Base-by-base conservation (phyloP, 202 grass and related monocot species). In the Miscanthus sacchariflorus region DNA sequence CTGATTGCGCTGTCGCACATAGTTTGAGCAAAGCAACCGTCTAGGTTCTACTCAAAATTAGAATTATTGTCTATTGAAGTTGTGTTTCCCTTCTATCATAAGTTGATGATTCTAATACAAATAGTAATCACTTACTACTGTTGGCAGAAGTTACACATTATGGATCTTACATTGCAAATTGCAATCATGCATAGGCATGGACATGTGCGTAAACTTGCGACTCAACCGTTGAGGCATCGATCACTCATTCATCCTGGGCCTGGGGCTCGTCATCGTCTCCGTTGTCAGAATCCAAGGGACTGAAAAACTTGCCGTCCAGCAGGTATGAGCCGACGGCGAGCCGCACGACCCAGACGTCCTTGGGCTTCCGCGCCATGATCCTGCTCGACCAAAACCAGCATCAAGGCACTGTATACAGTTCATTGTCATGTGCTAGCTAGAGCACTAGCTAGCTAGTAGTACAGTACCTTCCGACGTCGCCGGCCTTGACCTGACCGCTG, bases 331-430 rank as follows among this genome's bases (percentile, higher is more conserved):
- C 93, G 8, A 91, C 92, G 71, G 91, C 83, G 13, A 99, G 88
- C 45, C 94, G 96, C 45, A 99, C 88, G 12, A 93, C 94, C 94
- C 96, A 99, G 56, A 96, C 96, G 87, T 98, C 96, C 81, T 94
- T 98, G 0, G 94, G 96, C 84, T 92, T 99, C 84, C 93, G 91
- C 13, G 96, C 86, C 54, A 95, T 52, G 64, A 99, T 90, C 89
- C 94, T 93, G 81, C 24, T 24, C 70, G 9, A 38, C 19, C 27
- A 68, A 68, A 68, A 68, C 23, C 70, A 75, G n/a, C 61, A 64
- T 64, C 23, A 64, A 64, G 33, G 21, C 19, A 80, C 11, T 5
- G 9, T 10, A 33, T 42, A 10, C 1, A 18, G 43, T 23, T 39
- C 30, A 84, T 23, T 23, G 23, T 2, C 68, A 42, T 10, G 21